phyloP scores from a whole-genome alignment of 768 basidiomycete genomes.

The Pisolithus tinctorius region DNA sequence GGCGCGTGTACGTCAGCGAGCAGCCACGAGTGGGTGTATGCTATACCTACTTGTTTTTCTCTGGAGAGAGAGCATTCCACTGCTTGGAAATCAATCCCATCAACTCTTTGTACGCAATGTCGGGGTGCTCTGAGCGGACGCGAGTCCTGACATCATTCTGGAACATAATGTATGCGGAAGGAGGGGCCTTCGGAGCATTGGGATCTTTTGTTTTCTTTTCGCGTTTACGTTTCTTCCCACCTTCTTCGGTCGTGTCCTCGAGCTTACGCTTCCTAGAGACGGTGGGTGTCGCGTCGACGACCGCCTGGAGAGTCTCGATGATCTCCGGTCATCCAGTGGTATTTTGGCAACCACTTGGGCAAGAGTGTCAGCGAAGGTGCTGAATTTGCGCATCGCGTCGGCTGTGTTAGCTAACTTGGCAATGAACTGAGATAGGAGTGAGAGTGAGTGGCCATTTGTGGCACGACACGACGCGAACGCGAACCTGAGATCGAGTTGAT shows the following conservation, averaged over 20 bases:
- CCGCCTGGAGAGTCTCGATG: conserved; percentile 21
- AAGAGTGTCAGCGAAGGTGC: conserved; percentile 54
- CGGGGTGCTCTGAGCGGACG: conserved; percentile 59
- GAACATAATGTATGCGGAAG: conserved; percentile 89
- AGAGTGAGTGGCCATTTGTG: background rate
- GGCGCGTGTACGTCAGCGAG: background rate
- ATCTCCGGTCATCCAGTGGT: conserved; percentile 27
- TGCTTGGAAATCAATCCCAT: conserved; percentile 62
- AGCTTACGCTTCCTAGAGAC: conserved; percentile 49
- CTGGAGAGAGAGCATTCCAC: conserved; percentile 64
- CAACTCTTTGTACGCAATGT: conserved; percentile 64
- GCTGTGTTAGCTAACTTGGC: conserved; percentile 50
- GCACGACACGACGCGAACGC: conserved; percentile 9
- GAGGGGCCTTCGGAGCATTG: conserved; percentile 89
- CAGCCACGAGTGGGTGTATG: background rate
- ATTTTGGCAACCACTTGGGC: conserved; percentile 40
- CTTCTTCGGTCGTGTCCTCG: conserved; percentile 31
- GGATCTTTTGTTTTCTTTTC: conserved; percentile 76
- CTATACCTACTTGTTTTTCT: conserved; percentile 65
- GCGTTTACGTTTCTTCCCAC: conserved; percentile 27
- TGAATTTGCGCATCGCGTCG: conserved; percentile 56
- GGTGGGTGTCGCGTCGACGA: conserved; percentile 26
- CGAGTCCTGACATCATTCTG: conserved; percentile 84
- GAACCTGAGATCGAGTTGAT: conserved; percentile 24
- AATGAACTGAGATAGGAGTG: conserved; percentile 40